These are phyloP conservation scores for Tylopilus subfusipes DNA, from an alignment of 768 basidiomycete genomes.

Conservation along the genomic window DNA sequence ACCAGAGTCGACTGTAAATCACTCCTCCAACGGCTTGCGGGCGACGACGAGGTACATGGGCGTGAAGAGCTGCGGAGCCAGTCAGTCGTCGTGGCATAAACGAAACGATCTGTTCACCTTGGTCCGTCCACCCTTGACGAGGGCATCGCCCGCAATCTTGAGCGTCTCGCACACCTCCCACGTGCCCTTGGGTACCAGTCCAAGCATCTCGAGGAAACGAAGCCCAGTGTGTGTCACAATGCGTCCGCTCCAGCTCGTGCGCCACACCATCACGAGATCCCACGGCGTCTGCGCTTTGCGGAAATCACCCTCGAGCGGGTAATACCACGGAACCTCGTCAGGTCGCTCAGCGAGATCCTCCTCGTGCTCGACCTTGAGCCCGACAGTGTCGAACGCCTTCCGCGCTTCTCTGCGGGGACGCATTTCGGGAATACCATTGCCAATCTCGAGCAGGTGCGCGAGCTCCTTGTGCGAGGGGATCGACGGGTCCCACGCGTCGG, in stretches of 20 bases:
- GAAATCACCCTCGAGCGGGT: constrained; percentile 93
- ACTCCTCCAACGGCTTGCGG: constrained; percentile 44
- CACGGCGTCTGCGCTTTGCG: constrained; percentile 88
- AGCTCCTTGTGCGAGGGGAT: constrained; percentile 85
- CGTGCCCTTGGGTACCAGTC: constrained; percentile 90
- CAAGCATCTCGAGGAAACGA: constrained; percentile 70
- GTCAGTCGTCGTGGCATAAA: not conserved
- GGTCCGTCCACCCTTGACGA: constrained; percentile 80
- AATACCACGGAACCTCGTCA: constrained; percentile 87
- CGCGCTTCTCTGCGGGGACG: constrained; percentile 67
- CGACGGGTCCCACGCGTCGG: constrained; percentile 85
- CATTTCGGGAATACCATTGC: constrained; percentile 98
- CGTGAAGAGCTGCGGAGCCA: constrained; percentile 65
- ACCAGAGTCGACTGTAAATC: too few species aligned
- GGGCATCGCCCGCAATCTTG: constrained; percentile 72
- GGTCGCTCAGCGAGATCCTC: constrained; percentile 90
- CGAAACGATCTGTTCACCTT: constrained; percentile 53
- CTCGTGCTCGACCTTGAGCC: constrained; percentile 84
- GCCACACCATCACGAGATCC: constrained; percentile 86
- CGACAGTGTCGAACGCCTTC: constrained; percentile 76
- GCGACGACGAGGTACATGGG: constrained; percentile 78
- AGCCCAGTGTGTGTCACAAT: constrained; percentile 80
- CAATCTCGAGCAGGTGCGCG: constrained; percentile 88
- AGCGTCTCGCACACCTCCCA: constrained; percentile 84
- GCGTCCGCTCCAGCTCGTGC: constrained; percentile 86